phyloP scores from a whole-genome alignment of 495 filamentous ascomycete genomes.

The Cryomyces minteri region DNA sequence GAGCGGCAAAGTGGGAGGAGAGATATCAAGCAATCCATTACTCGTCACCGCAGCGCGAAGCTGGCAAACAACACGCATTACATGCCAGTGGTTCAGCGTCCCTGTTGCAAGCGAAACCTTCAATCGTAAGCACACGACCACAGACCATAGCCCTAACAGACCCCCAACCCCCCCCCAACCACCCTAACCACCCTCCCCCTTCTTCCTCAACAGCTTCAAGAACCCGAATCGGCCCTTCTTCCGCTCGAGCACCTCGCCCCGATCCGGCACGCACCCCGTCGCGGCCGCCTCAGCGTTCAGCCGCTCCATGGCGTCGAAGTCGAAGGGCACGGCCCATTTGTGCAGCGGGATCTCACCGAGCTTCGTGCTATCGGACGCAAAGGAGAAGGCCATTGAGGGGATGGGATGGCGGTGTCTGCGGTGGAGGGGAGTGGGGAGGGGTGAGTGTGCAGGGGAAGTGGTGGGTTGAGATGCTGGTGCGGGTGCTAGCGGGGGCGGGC shows the following conservation, averaged over 20 bases:
- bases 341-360: conserved; percentile 23
- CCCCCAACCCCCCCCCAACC: too few species aligned
- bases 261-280: conserved; percentile 5
- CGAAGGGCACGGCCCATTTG: conserved; percentile 18
- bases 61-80: too few species aligned
- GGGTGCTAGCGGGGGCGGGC: background rate
- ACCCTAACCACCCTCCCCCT: too few species aligned
- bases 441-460: background rate
- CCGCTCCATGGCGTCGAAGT: conserved; percentile 16
- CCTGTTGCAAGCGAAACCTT: too few species aligned
- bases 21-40: too few species aligned
- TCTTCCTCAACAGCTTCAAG: conserved; percentile 4
- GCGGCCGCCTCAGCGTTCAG: conserved; percentile 15
- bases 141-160: too few species aligned
- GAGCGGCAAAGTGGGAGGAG: too few species aligned
- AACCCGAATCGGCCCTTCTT: conserved; percentile 11
- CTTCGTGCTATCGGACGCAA: conserved; percentile 22
- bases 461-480: background rate
- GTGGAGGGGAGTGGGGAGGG: background rate
- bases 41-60: too few species aligned
- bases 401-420: background rate
- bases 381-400: conserved; percentile 17
- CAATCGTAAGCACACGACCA: too few species aligned
- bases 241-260: background rate
- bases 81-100: too few species aligned